These are phyloP conservation scores for Dorcoceras hygrometricum DNA, from an alignment of 257 asterid genomes.

Conservation along the genomic window DNA sequence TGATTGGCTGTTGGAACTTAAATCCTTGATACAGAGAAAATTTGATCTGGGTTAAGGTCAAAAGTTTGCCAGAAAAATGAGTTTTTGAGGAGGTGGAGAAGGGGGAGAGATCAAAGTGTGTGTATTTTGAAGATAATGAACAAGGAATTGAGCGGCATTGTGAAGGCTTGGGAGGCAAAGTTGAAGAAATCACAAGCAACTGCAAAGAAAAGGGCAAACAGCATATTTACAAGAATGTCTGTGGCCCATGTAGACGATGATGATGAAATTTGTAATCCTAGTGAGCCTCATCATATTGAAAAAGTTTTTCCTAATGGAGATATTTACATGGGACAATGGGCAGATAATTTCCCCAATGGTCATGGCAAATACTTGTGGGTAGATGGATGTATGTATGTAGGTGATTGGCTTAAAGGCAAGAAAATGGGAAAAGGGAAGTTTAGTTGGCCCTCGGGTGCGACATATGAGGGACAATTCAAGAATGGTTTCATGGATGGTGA, in stretches of 20 bases:
- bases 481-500: conserved; percentile 81
- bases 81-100: neutral
- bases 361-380: conserved; percentile 76
- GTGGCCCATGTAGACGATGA: conserved; percentile 86
- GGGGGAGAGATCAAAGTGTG: conserved; percentile 14
- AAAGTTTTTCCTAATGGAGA: conserved; percentile 62
- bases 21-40: conserved; percentile 26
- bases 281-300: conserved; percentile 53
- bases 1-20: conserved; percentile 27
- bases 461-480: conserved; percentile 85
- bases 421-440: conserved; percentile 70
- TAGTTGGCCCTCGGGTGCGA: conserved; percentile 93
- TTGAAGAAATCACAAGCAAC: conserved; percentile 59
- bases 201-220: conserved; percentile 48
- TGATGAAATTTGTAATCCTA: conserved; percentile 39
- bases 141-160: conserved; percentile 52
- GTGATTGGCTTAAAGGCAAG: conserved; percentile 76
- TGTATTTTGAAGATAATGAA: conserved; percentile 40
- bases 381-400: conserved; percentile 89
- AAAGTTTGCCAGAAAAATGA: neutral
- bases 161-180: conserved; percentile 70
- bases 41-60: conserved; percentile 31
- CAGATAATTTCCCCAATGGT: conserved; percentile 55
- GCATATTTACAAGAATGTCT: conserved; percentile 63
- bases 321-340: conserved; percentile 79